phyloP scores from a whole-genome alignment of 2,329 filamentous ascomycete species.

The Penicillium fuscoglaucum region DNA sequence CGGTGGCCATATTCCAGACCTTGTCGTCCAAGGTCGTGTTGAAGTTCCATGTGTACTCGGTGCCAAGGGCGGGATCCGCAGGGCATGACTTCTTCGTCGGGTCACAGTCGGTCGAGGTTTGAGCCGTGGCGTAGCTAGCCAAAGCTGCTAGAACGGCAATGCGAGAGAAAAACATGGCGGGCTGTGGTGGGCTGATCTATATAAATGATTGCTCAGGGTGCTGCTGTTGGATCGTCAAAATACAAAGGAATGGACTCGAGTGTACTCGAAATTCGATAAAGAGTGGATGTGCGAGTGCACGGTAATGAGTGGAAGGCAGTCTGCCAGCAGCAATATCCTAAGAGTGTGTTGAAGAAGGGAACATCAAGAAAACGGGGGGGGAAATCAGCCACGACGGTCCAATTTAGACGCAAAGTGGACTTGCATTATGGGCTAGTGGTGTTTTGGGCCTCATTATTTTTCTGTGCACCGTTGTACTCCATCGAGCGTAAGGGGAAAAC shows the following conservation, averaged over 20 bases:
- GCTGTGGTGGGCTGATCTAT: constrained; percentile 12
- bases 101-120: constrained; percentile 76
- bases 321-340: constrained; percentile 21
- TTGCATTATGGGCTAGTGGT: constrained; percentile 16
- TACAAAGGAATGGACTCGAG: constrained; percentile 23
- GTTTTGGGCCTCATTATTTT: constrained; percentile 11
- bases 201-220: background rate
- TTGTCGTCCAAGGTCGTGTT: constrained; percentile 59
- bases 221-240: constrained; percentile 6
- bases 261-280: constrained; percentile 24
- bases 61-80: constrained; percentile 68
- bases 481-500: constrained; percentile 20
- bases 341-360: constrained; percentile 2
- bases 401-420: constrained; percentile 16
- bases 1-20: constrained; percentile 69
- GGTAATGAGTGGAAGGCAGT: constrained; percentile 19
- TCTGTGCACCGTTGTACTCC: background rate
- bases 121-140: constrained; percentile 52
- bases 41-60: constrained; percentile 62
- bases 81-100: constrained; percentile 72
- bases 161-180: constrained; percentile 28
- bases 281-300: constrained; percentile 37
- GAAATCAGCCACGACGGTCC: constrained; percentile 6
- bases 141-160: constrained; percentile 32
- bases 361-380: constrained; percentile 8